These are phyloP conservation scores for Cymbopogon flexuosus DNA, from an alignment of 202 grass and related monocot species.

Conservation along the genomic window DNA sequence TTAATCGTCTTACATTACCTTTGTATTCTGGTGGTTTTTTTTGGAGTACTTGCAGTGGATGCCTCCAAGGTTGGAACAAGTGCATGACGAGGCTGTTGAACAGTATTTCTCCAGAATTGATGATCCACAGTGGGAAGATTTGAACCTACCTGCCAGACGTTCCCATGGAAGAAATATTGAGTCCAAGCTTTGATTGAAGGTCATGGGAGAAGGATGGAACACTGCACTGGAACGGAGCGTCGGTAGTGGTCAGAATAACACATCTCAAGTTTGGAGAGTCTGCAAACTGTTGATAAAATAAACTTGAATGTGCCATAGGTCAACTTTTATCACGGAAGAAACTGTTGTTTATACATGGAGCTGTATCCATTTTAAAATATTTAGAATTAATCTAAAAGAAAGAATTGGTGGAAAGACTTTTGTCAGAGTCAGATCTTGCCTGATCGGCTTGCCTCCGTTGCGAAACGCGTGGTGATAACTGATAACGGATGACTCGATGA, in stretches of 20 bases:
- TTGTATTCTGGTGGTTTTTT: not conserved
- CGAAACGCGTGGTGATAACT: not conserved
- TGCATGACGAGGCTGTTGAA: slow-evolving; percentile 50
- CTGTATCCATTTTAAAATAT: not conserved
- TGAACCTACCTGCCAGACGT: slow-evolving; percentile 41
- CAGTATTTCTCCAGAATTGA: slow-evolving; percentile 71
- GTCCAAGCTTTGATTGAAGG: slow-evolving; percentile 55
- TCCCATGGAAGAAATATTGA: slow-evolving; percentile 37
- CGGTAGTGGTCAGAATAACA: not conserved
- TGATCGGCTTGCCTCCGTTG: not conserved
- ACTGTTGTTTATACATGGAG: not conserved
- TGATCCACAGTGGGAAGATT: slow-evolving; percentile 67
- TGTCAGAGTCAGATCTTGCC: not conserved
- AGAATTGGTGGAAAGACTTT: not conserved
- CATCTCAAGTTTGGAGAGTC: not conserved
- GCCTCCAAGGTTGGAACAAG: slow-evolving; percentile 64
- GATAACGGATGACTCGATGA: not conserved
- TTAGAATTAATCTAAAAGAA: not conserved
- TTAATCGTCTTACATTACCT: not conserved
- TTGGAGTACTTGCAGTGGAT: slow-evolving; percentile 65
- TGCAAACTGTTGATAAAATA: not conserved
- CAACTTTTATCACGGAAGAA: not conserved
- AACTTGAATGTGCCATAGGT: not conserved
- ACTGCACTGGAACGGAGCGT: not conserved
- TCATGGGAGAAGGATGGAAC: not conserved